These are phyloP conservation scores for Linnemannia exigua DNA, from an alignment of 192 early-diverging fungal genomes.

Conservation along the genomic window DNA sequence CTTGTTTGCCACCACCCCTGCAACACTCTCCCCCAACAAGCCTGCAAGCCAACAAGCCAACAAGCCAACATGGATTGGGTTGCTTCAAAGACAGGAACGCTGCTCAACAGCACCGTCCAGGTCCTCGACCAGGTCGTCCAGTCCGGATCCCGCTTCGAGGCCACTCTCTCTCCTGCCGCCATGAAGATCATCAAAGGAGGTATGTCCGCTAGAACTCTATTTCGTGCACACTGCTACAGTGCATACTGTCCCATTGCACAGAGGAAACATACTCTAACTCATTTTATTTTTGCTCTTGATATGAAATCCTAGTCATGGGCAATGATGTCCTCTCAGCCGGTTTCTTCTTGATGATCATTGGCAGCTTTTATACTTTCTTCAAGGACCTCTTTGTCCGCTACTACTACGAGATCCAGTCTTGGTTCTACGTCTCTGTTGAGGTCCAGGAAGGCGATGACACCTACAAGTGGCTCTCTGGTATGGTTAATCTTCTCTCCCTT, in stretches of 20 bases:
- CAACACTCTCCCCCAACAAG: background rate
- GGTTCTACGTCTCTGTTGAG: constrained; percentile 57
- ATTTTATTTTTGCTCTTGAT: background rate
- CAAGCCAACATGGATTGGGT: constrained; percentile 38
- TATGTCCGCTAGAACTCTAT: background rate
- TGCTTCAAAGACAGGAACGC: constrained; percentile 28
- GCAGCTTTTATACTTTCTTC: constrained; percentile 53
- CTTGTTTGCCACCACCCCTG: background rate
- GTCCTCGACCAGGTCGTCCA: constrained; percentile 50
- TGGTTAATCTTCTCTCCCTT: too few relatives aligned
- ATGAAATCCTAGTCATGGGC: constrained; percentile 28
- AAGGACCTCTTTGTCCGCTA: constrained; percentile 44
- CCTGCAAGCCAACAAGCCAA: background rate
- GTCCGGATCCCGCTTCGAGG: constrained; percentile 31
- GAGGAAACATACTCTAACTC: background rate
- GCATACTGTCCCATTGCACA: background rate
- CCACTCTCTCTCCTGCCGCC: constrained; percentile 49
- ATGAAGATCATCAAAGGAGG: constrained; percentile 49
- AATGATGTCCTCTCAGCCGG: constrained; percentile 55
- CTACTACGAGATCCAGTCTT: constrained; percentile 47
- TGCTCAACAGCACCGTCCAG: constrained; percentile 47
- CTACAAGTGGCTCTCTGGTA: constrained; percentile 57
- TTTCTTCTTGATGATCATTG: constrained; percentile 54
- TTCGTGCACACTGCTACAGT: too few relatives aligned
- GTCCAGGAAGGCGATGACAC: constrained; percentile 55